phyloP scores from a whole-genome alignment of 352 stramenopile species.

The Globisporangium spiculum region DNA sequence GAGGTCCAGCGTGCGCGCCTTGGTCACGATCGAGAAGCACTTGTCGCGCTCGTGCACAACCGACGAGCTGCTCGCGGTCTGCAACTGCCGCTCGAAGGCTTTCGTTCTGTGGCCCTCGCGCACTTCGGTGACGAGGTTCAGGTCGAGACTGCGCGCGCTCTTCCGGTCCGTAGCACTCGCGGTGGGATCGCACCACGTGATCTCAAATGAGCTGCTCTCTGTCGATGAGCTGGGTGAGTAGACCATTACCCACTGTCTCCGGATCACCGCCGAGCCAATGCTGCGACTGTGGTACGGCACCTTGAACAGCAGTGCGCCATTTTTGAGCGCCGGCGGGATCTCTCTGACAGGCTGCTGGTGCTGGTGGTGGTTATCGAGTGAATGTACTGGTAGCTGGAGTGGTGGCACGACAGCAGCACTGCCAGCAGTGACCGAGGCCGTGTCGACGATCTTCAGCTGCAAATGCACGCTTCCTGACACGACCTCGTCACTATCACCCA shows the following conservation, averaged over 20 bases:
- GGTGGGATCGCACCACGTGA: constrained; percentile 73
- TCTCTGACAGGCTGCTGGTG: constrained; percentile 2
- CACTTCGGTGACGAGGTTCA: constrained; percentile 54
- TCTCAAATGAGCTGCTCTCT: constrained; percentile 23
- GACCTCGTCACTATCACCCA: neutral
- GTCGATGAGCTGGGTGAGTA: constrained; percentile 6
- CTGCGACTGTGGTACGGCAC: constrained; percentile 66
- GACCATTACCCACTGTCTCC: constrained; percentile 69
- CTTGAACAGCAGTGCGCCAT: constrained; percentile 75
- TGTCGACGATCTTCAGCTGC: constrained; percentile 63
- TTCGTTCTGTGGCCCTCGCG: constrained; percentile 53
- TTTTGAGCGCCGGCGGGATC: constrained; percentile 43
- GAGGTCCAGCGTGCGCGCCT: constrained; percentile 62
- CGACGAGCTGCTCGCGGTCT: constrained; percentile 30
- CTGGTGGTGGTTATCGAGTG: neutral
- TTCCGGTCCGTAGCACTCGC: constrained; percentile 37
- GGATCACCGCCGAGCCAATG: constrained; percentile 29
- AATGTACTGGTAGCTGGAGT: constrained; percentile 23
- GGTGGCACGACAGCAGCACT: constrained; percentile 16
- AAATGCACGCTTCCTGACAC: constrained; percentile 56
- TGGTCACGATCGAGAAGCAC: constrained; percentile 74
- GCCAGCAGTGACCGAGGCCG: constrained; percentile 11
- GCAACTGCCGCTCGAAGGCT: constrained; percentile 52
- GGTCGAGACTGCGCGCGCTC: constrained; percentile 31
- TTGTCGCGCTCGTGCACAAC: constrained; percentile 43